A percentile compares a stretch with the other conserved stretches of the same genome.
These are phyloP conservation scores for Penicillium sp. DNA, from an alignment of 2,329 filamentous ascomycete genomes.

Conservation along the genomic window DNA sequence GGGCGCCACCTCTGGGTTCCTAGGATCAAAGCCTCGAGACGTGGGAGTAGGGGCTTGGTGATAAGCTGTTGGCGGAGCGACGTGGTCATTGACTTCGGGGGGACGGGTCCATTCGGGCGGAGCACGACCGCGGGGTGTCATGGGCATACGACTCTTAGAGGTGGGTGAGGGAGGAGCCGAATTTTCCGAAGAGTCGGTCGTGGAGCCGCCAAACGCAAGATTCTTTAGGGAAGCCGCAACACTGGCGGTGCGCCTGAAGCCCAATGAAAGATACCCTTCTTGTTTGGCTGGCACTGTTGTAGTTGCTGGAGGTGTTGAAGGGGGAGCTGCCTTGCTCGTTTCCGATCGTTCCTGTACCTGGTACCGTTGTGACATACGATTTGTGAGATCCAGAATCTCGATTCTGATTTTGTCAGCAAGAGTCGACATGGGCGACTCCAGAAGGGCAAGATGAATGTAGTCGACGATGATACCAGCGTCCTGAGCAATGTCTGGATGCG, in stretches of 20 bases:
- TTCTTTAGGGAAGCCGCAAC: slow-evolving; percentile 66
- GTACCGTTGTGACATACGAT: slow-evolving; percentile 41
- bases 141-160: slow-evolving; percentile 37
- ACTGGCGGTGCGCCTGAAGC: slow-evolving; percentile 64
- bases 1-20: slow-evolving; percentile 61
- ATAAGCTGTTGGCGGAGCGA: slow-evolving; percentile 68
- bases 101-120: slow-evolving; percentile 64
- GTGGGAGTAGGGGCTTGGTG: slow-evolving; percentile 74
- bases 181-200: slow-evolving; percentile 32
- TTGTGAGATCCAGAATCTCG: slow-evolving; percentile 53
- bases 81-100: slow-evolving; percentile 73
- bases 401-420: slow-evolving; percentile 72
- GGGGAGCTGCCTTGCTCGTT: slow-evolving; percentile 38
- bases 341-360: slow-evolving; percentile 37
- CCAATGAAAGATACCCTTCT: slow-evolving; percentile 63
- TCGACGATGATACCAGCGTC: slow-evolving; percentile 86
- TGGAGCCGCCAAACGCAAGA: slow-evolving; percentile 55
- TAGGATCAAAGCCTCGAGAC: slow-evolving; percentile 72
- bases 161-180: slow-evolving; percentile 30
- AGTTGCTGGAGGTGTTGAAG: slow-evolving; percentile 49
- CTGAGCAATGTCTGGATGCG: slow-evolving; percentile 87
- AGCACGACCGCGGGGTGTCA: slow-evolving; percentile 52
- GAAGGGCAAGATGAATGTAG: slow-evolving; percentile 74
- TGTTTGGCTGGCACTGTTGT: slow-evolving; percentile 53
- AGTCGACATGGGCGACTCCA: slow-evolving; percentile 73